Base-by-base conservation (phyloP, 2,329 filamentous ascomycete genomes). In the Epichloe elymi region DNA sequence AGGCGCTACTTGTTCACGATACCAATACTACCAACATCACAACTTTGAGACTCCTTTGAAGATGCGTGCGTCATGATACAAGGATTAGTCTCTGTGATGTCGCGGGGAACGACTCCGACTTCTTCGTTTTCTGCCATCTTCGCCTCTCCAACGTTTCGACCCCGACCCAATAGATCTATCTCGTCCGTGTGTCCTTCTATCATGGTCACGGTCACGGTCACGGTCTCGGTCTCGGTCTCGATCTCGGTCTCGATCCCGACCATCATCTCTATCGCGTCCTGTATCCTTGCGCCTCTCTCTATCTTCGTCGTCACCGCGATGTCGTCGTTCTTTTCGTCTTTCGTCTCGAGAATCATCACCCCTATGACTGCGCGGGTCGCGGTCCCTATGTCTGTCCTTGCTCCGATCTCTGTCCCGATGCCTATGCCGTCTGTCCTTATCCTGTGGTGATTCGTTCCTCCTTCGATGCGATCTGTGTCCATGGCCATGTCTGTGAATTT, bases 401-500 rank as follows among this genome's bases (percentile, higher is more conserved):
- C 40, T 44, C 8, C 20, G 6, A 44, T 69, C 55, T 12, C 38
- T 23, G 12, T 46, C 30, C 33, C 39, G 30, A 33, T 50, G 38
- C 49, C 61, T 51, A 4, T 58, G 59, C 35, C 60, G 59, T 4
- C 58, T 57, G 23, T 61, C 61, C 30, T 46, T 54, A 8, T 61
- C 60, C 0, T 55, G 57, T 0, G 66, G 61, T 0, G 65, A 65
- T 35, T 67, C 64, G 36, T 73, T 70, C 17, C 68, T 63, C 46
- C 40, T 33, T 46, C 37, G 37, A 26, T 48, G 50, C 37, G 49
- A 51, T 14, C 50, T 52, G 30, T 49, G 51, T 19, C 51, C 46
- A 53, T 68, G 69, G 47, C 67, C 70, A 51, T 73, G 78, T 64
- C 61, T 69, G 55, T 70, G 72, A 60, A 67, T 75, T 50, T 67